Base-by-base conservation (phyloP, 768 basidiomycete species). In the Sarcomyxa edulis region DNA sequence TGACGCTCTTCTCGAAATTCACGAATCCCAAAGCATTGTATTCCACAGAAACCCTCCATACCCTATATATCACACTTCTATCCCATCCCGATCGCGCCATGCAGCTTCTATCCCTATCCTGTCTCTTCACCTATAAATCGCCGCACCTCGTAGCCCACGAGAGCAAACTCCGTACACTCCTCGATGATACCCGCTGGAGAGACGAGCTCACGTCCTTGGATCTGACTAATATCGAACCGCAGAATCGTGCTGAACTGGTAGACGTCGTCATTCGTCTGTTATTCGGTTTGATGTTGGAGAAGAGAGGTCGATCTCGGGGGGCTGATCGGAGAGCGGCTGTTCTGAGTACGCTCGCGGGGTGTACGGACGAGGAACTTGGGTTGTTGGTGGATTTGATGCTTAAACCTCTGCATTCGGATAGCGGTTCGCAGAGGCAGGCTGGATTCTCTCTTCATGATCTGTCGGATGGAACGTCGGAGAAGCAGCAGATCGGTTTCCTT, bases 301-400 rank as follows among this genome's bases (percentile, higher is more conserved):
- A 74, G 47, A 76, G 73, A 47, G 86, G 89, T 2, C 72, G 82
- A 5, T 61, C 74, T 7, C 73, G 74, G 23, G 81, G 84, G 14
- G 78, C 74, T 5, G 80, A 83, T 42, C 66, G 87, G 15, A 72
- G 85, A 38, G 74, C 80, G 6, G 89, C 92, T 2, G 77, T 96
- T 15, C 63, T 98, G 27, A 66, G 76, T 11, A 62, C 82, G 0
- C 65, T 98, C 12, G 75, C 72, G 1, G 76, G 76, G 2, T 93
- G 88, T 51, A 68, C 71, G 0, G 70, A 84, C 29, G 68, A 74
- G 11, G 95, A 97, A 53, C 69, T 98, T 5, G 65, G 64, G 0
- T 64, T 89, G 1, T 66, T 99, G 0, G 78, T 94, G 12, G 83
- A 91, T 46, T 68, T 98, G 40, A 98, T 98, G 91, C 58, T 97